Evolutionary conservation across 345 rosid species (phyloP).

Genomic region (Bruguiera parviflora): DNA sequence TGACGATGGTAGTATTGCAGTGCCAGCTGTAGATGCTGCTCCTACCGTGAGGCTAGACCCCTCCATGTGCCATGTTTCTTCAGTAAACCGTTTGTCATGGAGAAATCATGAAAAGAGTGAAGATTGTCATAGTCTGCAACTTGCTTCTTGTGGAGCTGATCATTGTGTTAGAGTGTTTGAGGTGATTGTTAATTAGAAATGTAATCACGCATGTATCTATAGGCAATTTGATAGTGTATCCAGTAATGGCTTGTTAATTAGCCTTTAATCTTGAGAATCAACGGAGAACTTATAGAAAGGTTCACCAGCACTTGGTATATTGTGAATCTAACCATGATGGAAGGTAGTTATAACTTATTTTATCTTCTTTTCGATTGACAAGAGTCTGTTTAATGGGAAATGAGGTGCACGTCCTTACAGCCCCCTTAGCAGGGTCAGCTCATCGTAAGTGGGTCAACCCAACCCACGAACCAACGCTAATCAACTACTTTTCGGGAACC

Average conservation of each 20-base stretch:
- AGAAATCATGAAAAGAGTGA: conserved; percentile 37
- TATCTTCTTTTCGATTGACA: no score
- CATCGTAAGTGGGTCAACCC: no score
- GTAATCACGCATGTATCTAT: neutral
- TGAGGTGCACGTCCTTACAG: no score
- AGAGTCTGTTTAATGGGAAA: no score
- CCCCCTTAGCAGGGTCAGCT: no score
- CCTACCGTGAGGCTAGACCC: conserved; percentile 45
- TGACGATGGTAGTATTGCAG: conserved; percentile 18
- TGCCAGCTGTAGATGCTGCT: conserved; percentile 31
- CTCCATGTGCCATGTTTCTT: conserved; percentile 69
- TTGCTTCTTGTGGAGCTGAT: conserved; percentile 87
- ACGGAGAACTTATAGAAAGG: no score
- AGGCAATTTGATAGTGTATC: conserved; percentile 2
- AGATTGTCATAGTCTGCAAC: conserved; percentile 32
- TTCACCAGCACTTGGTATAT: no score
- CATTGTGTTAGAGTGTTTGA: conserved; percentile 77
- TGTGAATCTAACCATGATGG: no score
- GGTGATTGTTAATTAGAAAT: conserved; percentile 23
- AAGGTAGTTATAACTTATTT: no score
- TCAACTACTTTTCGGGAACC: no score
- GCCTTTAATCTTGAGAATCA: no score
- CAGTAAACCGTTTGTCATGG: conserved; percentile 79
- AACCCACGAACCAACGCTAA: no score
- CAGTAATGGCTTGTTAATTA: neutral